These are phyloP conservation scores for Arctium lappa DNA, from an alignment of 129 eudicot species.

Conservation along the genomic window DNA sequence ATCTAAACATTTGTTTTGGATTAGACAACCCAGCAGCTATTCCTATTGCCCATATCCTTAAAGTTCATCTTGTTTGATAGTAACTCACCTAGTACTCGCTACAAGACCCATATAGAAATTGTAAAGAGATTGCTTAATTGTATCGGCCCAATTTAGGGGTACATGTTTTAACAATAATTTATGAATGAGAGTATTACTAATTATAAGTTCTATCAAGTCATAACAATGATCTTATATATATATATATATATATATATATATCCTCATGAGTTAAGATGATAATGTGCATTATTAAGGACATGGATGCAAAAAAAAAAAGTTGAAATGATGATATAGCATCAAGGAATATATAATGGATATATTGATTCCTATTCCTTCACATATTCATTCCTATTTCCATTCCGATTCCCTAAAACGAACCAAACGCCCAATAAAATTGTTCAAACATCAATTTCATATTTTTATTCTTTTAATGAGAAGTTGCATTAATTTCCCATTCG, in stretches of 20 bases:
- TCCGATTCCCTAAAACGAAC: too few species aligned
- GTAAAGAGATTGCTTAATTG: not conserved
- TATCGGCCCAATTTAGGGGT: not conserved
- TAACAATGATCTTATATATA: not conserved
- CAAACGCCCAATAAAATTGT: not conserved
- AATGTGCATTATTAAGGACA: not conserved
- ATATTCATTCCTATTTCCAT: too few species aligned
- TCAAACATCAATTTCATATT: not conserved
- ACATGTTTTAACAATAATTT: not conserved
- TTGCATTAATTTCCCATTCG: not conserved
- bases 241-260: too few species aligned
- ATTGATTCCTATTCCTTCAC: too few species aligned
- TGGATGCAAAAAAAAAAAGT: not conserved
- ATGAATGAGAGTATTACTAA: not conserved
- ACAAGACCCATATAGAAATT: not conserved
- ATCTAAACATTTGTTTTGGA: not conserved
- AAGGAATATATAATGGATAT: not conserved
- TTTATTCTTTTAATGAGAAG: not conserved
- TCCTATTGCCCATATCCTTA: not conserved
- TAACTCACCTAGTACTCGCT: not conserved
- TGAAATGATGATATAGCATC: not conserved
- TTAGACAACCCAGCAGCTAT: not conserved
- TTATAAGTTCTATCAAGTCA: not conserved
- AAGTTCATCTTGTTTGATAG: not conserved
- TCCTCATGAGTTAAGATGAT: not conserved